Conservation (phyloP, 768 basidiomycete species). For the Termitomyces sp. region DNA sequence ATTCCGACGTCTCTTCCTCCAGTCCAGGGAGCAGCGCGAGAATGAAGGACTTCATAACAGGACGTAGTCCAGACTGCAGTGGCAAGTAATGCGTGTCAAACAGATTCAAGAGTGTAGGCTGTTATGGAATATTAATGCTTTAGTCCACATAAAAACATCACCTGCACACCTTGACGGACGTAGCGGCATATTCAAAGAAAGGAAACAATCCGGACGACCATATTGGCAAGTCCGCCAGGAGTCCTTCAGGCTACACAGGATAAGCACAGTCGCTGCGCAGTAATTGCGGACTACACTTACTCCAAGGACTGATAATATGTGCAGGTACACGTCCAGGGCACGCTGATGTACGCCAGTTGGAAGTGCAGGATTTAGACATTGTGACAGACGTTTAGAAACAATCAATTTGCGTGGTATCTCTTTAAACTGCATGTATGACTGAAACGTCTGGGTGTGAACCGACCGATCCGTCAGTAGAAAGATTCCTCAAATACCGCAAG, state of each 20-base stretch:
- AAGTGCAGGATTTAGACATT: conserved; percentile 96
- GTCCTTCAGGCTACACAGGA: conserved; percentile 69
- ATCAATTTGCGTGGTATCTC: conserved; percentile 94
- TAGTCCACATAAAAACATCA: not conserved
- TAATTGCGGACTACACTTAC: conserved; percentile 44
- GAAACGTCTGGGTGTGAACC: conserved; percentile 65
- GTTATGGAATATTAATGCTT: not conserved
- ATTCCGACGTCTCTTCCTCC: conserved; percentile 97
- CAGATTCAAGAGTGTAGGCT: conserved; percentile 89
- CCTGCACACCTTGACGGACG: conserved; percentile 81
- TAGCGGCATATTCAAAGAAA: conserved; percentile 99
- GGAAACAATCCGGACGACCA: conserved; percentile 98
- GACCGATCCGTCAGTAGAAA: not conserved
- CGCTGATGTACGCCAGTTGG: conserved; percentile 97
- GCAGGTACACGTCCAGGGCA: conserved; percentile 91
- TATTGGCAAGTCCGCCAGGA: conserved; percentile 80
- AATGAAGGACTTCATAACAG: conserved; percentile 92
- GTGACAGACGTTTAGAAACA: conserved; percentile 91
- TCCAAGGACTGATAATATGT: conserved; percentile 88
- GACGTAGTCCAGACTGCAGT: conserved; percentile 75
- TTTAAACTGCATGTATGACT: conserved; percentile 91
- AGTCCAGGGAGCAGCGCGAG: conserved; percentile 91
- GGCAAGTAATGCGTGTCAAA: conserved; percentile 93
- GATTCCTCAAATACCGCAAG: not conserved
- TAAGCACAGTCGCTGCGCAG: conserved; percentile 4